phyloP scores from a whole-genome alignment of 2,329 filamentous ascomycete species.

The Cladosporium sp. region DNA sequence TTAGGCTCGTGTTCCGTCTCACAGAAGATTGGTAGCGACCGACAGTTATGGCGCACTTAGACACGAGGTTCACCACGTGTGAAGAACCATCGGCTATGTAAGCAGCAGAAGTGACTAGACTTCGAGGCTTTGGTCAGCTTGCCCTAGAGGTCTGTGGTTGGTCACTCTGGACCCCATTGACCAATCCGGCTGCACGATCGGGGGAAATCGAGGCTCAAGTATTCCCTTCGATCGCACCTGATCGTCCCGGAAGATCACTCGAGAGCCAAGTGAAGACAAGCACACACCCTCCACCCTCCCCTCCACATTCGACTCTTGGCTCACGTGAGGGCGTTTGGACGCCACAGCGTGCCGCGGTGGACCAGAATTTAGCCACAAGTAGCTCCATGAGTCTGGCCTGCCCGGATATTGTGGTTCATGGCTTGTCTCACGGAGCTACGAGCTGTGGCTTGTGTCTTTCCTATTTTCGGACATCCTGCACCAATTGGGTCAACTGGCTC shows the following conservation, averaged over 20 bases:
- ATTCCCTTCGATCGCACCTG: neutral
- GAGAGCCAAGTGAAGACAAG: constrained; percentile 2
- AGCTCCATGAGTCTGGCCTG: neutral
- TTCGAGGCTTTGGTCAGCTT: constrained; percentile 4
- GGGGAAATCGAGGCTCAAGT: neutral
- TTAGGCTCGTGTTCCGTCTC: neutral
- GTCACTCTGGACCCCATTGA: neutral
- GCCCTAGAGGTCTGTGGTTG: neutral
- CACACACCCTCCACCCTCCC: neutral
- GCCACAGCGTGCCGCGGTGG: neutral
- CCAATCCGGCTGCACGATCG: neutral
- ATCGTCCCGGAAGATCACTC: neutral
- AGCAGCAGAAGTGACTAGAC: neutral
- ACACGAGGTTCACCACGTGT: neutral
- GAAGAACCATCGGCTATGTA: neutral
- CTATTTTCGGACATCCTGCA: neutral
- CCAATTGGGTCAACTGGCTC: neutral
- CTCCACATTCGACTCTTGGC: neutral
- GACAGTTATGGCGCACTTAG: neutral
- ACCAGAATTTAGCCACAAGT: neutral
- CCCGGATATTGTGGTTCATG: neutral
- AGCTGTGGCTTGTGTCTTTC: neutral
- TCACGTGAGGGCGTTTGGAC: neutral
- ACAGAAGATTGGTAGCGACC: neutral
- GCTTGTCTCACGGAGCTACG: neutral